Conservation (phyloP, 192 early-diverging fungal species). For the Haplosporangium gracile region DNA sequence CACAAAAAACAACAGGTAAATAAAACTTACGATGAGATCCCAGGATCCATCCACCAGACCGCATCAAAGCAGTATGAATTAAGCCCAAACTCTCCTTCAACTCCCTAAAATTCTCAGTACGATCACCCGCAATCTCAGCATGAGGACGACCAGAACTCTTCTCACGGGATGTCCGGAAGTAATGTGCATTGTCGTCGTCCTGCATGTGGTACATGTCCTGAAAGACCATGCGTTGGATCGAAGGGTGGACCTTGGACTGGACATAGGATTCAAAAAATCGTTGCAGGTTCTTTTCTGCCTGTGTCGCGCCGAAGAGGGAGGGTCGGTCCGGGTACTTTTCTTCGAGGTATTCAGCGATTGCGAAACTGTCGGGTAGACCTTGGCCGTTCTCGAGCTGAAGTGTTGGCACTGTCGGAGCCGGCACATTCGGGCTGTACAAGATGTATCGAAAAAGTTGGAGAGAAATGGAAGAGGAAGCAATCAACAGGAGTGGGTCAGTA, state of each 20-base stretch:
- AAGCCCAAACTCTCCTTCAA: constrained; percentile 38
- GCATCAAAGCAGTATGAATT: constrained; percentile 33
- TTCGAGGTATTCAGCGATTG: constrained; percentile 72
- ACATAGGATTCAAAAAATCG: constrained; percentile 60
- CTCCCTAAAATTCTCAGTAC: constrained; percentile 18
- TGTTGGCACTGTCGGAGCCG: constrained; percentile 57
- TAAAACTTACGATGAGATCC: constrained; percentile 56
- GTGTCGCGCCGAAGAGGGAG: constrained; percentile 53
- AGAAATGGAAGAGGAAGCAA: neutral
- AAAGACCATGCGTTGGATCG: constrained; percentile 45
- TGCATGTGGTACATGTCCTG: constrained; percentile 46
- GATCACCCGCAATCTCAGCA: constrained; percentile 47
- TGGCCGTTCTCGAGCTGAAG: constrained; percentile 45
- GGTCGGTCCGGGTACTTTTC: constrained; percentile 66
- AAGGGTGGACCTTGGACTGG: constrained; percentile 32
- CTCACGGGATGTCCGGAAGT: constrained; percentile 58
- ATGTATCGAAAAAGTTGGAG: neutral
- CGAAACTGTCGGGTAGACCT: constrained; percentile 63
- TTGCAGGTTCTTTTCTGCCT: constrained; percentile 48
- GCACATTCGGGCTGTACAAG: constrained; percentile 15
- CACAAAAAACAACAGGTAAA: neutral
- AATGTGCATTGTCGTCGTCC: constrained; percentile 28
- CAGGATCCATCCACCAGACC: constrained; percentile 39
- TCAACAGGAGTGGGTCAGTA: neutral
- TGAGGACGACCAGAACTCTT: constrained; percentile 41